phyloP scores from a whole-genome alignment of 257 asterid genomes.

The Solanum chilense region DNA sequence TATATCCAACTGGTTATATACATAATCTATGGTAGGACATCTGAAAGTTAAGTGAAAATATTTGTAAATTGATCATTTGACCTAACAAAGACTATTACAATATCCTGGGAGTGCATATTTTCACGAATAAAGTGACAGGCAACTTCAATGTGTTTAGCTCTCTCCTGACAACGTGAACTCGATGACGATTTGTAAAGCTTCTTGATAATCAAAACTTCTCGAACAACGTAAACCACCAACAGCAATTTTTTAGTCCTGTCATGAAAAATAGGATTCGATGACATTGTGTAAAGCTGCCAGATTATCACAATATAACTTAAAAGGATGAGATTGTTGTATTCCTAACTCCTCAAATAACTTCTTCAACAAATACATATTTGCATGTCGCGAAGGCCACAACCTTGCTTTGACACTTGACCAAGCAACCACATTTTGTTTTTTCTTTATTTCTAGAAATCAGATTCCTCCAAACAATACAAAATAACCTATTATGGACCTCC shows the following conservation, averaged over 20 bases:
- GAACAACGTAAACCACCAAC: neutral
- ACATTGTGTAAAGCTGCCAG: neutral
- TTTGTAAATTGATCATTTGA: neutral
- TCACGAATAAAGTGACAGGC: neutral
- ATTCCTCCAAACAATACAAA: neutral
- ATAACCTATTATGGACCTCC: neutral
- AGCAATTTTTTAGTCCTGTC: neutral
- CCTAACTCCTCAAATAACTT: neutral
- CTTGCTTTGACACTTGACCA: neutral
- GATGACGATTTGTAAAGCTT: neutral
- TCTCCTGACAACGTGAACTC: neutral
- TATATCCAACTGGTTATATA: neutral
- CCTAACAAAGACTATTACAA: neutral
- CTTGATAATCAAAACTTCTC: neutral
- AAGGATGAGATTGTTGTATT: neutral
- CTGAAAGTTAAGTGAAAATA: neutral
- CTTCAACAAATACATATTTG: neutral
- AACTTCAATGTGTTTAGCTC: neutral
- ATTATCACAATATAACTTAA: neutral
- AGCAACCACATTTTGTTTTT: neutral
- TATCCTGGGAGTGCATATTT: neutral
- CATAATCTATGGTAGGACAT: neutral
- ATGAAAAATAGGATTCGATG: neutral
- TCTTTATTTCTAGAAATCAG: neutral
- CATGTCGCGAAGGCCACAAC: neutral